Evolutionary conservation across 2,329 filamentous ascomycete genomes (phyloP), one percentile per base, ranked within the genome.

Genomic region (Aspergillus pseudonomiae): DNA sequence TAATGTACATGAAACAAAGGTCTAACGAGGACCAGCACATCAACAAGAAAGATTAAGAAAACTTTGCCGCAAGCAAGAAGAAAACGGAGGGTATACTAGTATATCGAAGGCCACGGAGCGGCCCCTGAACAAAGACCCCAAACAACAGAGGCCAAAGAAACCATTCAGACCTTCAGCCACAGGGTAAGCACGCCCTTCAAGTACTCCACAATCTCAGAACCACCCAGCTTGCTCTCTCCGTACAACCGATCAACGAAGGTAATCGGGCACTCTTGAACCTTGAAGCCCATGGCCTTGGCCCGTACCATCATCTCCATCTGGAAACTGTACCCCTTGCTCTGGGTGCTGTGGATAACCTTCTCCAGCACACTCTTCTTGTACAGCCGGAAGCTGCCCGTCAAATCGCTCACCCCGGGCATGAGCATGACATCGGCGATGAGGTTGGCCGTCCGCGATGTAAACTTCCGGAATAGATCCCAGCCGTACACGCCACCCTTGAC

Each of bases 241-340:
- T 97, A 99, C 54, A 99, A 80, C 62, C 95, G 88, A 79, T 99
- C 96, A 46, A 98, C 95, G 78, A 99, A 99, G 28, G 88, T 92
- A 70, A 99, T 99, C 14, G 95, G 95, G 65, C 97, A 94, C 84
- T 99, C 95, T 19, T 92, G 92, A 36, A 99, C 94, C 43, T 89
- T 91, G 82, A 88, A 96, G 1, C 95, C 94, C 92, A 97, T 94
- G 19, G 91, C 92, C 87, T 97, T 97, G 39, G 95, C 95, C 66
- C 94, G 86, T 10, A 98, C 94, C 90, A 97, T 98, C 89, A 99
- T 91, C 85, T 97, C 94, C 95, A 99, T 99, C 88, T 99, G 95
- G 85, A 99, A 99, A 46, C 91, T 94, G 79, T 98, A 99, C 3
- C 95, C 95, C 83, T 98, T 97, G 77, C 92, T 95, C 85, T 97